These are phyloP conservation scores for Mycena vitilis DNA, from an alignment of 768 basidiomycete genomes.

Conservation along the genomic window DNA sequence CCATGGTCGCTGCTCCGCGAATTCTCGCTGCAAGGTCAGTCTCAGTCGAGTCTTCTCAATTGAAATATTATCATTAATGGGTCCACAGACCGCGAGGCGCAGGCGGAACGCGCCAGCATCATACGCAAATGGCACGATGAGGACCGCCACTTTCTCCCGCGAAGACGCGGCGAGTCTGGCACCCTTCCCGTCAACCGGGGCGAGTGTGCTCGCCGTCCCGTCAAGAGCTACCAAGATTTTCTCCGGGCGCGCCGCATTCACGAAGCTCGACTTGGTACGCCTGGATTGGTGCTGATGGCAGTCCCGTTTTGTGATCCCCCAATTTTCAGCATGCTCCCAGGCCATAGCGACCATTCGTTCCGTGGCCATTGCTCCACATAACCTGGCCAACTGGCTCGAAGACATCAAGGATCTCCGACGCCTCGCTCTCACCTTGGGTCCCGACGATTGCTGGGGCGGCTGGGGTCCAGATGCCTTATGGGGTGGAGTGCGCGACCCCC, in stretches of 20 bases:
- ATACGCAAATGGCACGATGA: neutral
- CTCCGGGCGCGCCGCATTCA: neutral
- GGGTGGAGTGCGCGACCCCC: neutral
- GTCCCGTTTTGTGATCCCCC: no score
- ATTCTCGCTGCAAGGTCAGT: neutral
- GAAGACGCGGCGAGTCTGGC: no score
- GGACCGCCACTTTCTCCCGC: neutral
- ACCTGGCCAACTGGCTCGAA: neutral
- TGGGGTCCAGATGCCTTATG: neutral
- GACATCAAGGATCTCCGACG: neutral
- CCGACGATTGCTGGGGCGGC: neutral
- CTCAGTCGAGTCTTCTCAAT: neutral
- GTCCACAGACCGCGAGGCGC: neutral
- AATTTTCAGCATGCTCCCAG: neutral
- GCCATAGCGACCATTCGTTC: neutral
- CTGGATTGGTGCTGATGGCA: neutral
- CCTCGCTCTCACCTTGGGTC: neutral
- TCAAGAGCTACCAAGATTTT: neutral
- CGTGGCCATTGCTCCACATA: neutral
- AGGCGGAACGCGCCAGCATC: neutral
- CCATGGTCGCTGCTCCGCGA: neutral
- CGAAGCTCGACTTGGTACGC: neutral
- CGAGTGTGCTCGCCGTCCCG: neutral
- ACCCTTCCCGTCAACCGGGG: no score
- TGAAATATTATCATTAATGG: neutral